Conservation (phyloP, 768 basidiomycete species). For the Lactarius sp. region DNA sequence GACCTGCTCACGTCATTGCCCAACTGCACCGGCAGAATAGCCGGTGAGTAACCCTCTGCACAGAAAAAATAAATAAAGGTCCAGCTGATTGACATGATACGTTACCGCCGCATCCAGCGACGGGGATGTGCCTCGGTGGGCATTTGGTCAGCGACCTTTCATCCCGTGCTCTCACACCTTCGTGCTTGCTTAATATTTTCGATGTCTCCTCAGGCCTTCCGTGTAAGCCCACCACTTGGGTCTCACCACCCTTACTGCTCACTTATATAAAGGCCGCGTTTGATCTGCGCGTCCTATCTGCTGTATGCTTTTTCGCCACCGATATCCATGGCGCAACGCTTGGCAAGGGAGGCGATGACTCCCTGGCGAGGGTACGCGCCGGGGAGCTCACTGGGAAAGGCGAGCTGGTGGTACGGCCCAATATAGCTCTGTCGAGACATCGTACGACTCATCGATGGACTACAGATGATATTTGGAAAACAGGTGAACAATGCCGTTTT, state of each 20-base stretch:
- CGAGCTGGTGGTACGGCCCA: constrained; percentile 68
- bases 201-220: constrained; percentile 40
- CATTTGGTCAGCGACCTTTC: constrained; percentile 55
- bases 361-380: constrained; percentile 62
- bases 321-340: constrained; percentile 87
- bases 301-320: constrained; percentile 94
- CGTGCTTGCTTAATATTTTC: constrained; percentile 35
- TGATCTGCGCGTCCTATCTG: constrained; percentile 72
- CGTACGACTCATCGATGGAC: neutral
- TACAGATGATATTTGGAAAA: constrained; percentile 91
- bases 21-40: constrained; percentile 91
- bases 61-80: neutral
- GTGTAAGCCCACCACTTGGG: constrained; percentile 34
- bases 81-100: too few relatives aligned
- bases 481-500: constrained; percentile 48
- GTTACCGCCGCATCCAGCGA: constrained; percentile 43
- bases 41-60: constrained; percentile 43
- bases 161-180: neutral
- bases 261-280: constrained; percentile 65
- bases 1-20: constrained; percentile 66
- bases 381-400: constrained; percentile 77
- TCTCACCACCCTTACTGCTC: neutral
- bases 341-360: constrained; percentile 73
- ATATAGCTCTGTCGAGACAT: neutral
- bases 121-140: constrained; percentile 89